Base-by-base conservation (phyloP, 345 rosid genomes). In the Moricandia moricandioides region DNA sequence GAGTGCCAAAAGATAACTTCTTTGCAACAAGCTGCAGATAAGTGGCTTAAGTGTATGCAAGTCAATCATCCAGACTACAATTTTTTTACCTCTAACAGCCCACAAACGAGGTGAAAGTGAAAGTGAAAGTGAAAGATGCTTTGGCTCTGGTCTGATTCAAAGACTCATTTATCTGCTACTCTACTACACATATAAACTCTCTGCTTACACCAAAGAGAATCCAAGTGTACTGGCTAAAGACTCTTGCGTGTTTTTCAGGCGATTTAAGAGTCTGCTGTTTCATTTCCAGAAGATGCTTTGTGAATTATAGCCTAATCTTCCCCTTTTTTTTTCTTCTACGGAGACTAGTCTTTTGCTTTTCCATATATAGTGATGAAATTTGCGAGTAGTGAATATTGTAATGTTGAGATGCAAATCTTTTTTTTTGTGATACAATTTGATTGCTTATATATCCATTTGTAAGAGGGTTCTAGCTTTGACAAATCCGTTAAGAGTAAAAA, bases 41-140 rank as follows among this genome's bases (percentile, higher is more conserved):
- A 83, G 67, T 89, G 93, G 98, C 92, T 93, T 17, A 85, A 77
- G 82, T 76, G 24, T 57, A 71, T 88, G 82, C 86, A 80, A 80
- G 97, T 91, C 2, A 79, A 84, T 37, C 98, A 88, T 81, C 98
- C 93, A 1, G 98, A 89, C 69, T 93, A 75, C 80, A 78, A 68
- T 49, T 93, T 91, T 87, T 93, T 93, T 62, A 56, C 83, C 14
- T 79, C 91, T 16, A 86, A 88, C 67, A 84, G 76, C 56, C 83
- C 56, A 37, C 78, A 78, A 54, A 12, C 74, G 83, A 81, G 78
- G 77, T 85, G 84, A 83, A 35, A 71, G 10, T 26, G 67, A 83
- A 35, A 71, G 10, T 26, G 67, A 43, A 21, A 21, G 24, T 21
- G 24, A n/a, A 47, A 67, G 73, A 27, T 7, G 60, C 14, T 8